Evolutionary conservation across 225 moss, liverwort and hornwort species (phyloP).

Genomic region (Asterella californica): DNA sequence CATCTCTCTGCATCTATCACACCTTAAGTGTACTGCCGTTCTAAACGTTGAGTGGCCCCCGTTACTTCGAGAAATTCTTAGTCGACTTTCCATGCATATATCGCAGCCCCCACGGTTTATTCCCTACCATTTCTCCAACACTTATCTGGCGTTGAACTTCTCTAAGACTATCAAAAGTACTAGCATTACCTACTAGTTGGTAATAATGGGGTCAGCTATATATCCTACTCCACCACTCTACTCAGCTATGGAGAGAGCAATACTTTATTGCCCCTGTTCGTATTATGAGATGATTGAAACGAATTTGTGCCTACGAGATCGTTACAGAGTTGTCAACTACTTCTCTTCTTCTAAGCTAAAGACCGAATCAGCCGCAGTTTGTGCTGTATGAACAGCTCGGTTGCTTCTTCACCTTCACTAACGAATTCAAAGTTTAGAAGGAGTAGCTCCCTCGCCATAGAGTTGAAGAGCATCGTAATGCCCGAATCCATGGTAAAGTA

Average conservation of each 20-base stretch:
- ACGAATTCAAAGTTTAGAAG: conserved; percentile 40
- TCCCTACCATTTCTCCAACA: background rate
- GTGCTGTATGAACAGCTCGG: conserved; percentile 1
- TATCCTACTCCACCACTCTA: conserved; percentile 19
- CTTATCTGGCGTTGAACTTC: background rate
- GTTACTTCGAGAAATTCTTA: background rate
- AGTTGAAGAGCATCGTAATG: conserved; percentile 96
- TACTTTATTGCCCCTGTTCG: conserved; percentile 18
- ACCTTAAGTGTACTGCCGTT: background rate
- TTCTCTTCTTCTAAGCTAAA: conserved; percentile 33
- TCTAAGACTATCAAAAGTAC: conserved; percentile 13
- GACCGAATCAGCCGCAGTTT: conserved; percentile 28
- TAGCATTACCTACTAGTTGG: conserved; percentile 15
- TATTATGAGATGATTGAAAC: conserved; percentile 11
- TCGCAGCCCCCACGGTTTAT: background rate
- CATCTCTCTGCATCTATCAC: background rate
- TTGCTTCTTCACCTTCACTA: conserved; percentile 4
- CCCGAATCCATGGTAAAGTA: conserved; percentile 94
- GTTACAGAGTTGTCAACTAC: conserved; percentile 18
- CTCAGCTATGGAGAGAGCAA: conserved; percentile 11
- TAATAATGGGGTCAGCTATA: conserved; percentile 6
- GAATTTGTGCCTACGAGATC: background rate
- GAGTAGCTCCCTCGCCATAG: conserved; percentile 31
- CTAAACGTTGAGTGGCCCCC: conserved; percentile 1
- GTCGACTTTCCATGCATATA: background rate